These are phyloP conservation scores for Acacia concinna DNA, from an alignment of 331 rosid species.

Conservation along the genomic window DNA sequence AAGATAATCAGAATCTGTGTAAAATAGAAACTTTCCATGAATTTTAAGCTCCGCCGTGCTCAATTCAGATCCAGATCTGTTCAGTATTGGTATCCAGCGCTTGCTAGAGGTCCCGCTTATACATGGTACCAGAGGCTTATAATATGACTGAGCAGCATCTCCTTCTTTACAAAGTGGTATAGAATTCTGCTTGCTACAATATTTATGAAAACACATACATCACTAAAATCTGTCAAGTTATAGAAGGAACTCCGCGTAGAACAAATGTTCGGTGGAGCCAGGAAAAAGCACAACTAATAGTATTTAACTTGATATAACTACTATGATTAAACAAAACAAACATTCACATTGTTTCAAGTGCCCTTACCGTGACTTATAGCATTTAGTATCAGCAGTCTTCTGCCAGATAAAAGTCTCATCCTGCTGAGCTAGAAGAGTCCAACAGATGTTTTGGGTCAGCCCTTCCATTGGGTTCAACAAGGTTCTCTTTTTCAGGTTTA, in stretches of 20 bases:
- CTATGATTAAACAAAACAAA: slow-evolving; percentile 5
- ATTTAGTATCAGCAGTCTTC: slow-evolving; percentile 60
- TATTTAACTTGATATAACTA: slow-evolving; percentile 3
- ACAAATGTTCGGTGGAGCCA: slow-evolving; percentile 19
- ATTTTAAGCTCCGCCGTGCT: slow-evolving; percentile 61
- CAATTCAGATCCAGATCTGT: slow-evolving; percentile 62
- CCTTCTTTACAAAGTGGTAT: slow-evolving; percentile 72
- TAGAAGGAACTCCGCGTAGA: slow-evolving; percentile 11
- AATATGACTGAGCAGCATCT: slow-evolving; percentile 54
- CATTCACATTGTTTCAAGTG: background rate
- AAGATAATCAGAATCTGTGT: slow-evolving; percentile 13
- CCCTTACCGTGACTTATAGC: slow-evolving; percentile 68
- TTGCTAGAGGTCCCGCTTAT: slow-evolving; percentile 67
- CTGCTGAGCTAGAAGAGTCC: slow-evolving; percentile 83
- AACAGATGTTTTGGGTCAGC: slow-evolving; percentile 63
- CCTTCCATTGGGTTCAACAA: slow-evolving; percentile 58
- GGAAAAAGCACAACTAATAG: slow-evolving; percentile 4
- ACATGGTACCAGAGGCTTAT: slow-evolving; percentile 68
- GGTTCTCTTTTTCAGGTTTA: slow-evolving; percentile 51
- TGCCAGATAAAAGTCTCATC: slow-evolving; percentile 90
- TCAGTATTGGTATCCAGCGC: slow-evolving; percentile 79
- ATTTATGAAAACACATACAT: slow-evolving; percentile 1
- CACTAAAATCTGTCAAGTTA: slow-evolving; percentile 23
- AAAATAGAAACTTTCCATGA: slow-evolving; percentile 72
- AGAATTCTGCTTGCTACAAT: slow-evolving; percentile 57